These are phyloP conservation scores for Triangularia verruculosa DNA, from an alignment of 2,329 filamentous ascomycete genomes.

Conservation along the genomic window DNA sequence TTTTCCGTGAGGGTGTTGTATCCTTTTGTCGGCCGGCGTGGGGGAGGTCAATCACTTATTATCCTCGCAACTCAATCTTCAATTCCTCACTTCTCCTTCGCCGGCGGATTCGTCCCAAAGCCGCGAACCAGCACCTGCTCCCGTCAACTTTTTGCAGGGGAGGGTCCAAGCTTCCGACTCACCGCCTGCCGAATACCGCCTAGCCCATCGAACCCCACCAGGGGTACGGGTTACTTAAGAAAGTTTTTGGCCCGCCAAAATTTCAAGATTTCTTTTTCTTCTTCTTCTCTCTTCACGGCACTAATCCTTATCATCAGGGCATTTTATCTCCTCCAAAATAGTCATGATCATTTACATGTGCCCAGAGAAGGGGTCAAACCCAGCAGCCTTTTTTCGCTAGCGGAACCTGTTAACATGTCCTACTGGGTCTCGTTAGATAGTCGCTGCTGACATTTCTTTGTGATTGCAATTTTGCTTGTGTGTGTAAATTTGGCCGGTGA, in stretches of 20 bases:
- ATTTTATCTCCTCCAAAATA: constrained; percentile 64
- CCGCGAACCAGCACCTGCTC: constrained; percentile 12
- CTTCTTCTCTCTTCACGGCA: constrained; percentile 54
- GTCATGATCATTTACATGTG: constrained; percentile 90
- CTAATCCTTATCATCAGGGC: constrained; percentile 93
- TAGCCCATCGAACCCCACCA: not conserved
- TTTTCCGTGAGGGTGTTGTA: not conserved
- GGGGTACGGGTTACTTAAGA: not conserved
- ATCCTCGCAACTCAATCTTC: not conserved
- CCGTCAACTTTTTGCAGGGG: not conserved
- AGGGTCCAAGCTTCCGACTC: not conserved
- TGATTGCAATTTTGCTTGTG: not conserved
- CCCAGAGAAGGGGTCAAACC: constrained; percentile 65
- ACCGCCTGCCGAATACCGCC: constrained; percentile 22
- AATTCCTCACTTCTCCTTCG: not conserved
- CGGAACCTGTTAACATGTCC: constrained; percentile 64
- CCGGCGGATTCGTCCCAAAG: not conserved
- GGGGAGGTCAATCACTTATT: not conserved
- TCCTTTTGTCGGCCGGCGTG: not conserved
- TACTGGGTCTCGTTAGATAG: constrained; percentile 96
- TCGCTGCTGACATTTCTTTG: constrained; percentile 70
- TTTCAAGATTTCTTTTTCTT: constrained; percentile 25
- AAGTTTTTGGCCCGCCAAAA: constrained; percentile 10
- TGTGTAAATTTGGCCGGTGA: no score
- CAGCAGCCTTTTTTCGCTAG: constrained; percentile 94